Evolutionary conservation across 495 filamentous ascomycete genomes (phyloP), one percentile per base, ranked within the genome.

Genomic region (Paragyromitra xinjiangensis): DNA sequence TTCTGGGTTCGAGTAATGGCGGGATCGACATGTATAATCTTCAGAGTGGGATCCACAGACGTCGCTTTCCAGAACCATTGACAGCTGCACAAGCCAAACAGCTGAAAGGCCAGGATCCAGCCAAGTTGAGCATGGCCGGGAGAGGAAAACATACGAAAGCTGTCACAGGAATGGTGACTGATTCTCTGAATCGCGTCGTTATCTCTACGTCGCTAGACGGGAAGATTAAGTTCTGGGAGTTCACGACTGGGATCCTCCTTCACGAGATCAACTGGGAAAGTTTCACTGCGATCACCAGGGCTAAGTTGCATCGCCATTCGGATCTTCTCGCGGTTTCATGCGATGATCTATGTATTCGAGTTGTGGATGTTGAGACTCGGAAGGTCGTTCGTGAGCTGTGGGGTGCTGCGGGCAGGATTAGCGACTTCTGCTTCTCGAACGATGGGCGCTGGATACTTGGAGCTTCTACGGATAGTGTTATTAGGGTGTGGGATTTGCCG

Each of bases 151-250:
- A 99, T 85, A 91, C 86, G 12, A 89, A 90, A 75, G 88, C 93
- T 12, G 91, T 98, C 16, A 97, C 94, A 51, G 95, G 96, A 0
- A 83, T 98, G 59, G 87, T 90, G 39, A 88, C 97, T 63, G 94
- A 98, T 83, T 88, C 90, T 45, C 86, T 98, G 75, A 97, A 98
- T 82, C 90, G 88, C 50, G 88, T 87, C 24, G 87, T 98, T 62
- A 90, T 95, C 42, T 97, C 93, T 69, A 96, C 93, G 82, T 90
- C 92, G 1, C 84, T 93, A 29, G 95, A 99, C 83, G 96, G 96
- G n/a, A 95, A 91, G 82, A 87, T 99, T 77, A 98, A 98, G 86
- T 98, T 99, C 83, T 99, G 95, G 95, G 93, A 97, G 77, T 95
- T 98, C 66, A 84, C 87, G 9, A 91, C 92, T 1, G 95, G 94